Conservation (phyloP, 371 early-diverging fungal genomes). For the Rhizopus sp. region DNA sequence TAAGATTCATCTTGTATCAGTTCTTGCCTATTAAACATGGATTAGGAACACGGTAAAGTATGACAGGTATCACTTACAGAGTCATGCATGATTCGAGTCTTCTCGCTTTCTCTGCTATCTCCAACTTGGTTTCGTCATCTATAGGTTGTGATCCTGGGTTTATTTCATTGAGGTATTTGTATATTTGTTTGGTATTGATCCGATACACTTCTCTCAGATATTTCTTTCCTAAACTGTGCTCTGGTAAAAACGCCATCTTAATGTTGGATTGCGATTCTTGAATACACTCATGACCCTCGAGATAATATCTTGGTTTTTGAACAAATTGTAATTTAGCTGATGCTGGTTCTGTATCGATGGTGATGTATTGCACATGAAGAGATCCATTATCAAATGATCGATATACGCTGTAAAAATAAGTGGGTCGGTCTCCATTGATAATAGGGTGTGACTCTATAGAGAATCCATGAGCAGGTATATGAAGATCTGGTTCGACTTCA, state of each 20-base stretch:
- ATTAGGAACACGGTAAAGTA: too few relatives aligned
- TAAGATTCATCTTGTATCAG: too few relatives aligned
- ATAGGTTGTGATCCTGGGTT: neutral
- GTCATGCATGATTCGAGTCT: neutral
- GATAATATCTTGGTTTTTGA: neutral
- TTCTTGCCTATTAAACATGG: too few relatives aligned
- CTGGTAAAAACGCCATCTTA: too few relatives aligned
- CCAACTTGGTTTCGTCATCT: neutral
- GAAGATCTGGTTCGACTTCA: neutral
- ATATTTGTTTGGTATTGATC: too few relatives aligned
- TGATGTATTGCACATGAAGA: constrained; percentile 12
- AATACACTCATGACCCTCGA: neutral
- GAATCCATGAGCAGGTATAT: neutral
- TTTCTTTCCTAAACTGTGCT: too few relatives aligned
- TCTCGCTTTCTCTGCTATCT: constrained; percentile 1
- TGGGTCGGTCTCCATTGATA: neutral
- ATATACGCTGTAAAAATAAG: constrained; percentile 2
- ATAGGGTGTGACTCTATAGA: neutral
- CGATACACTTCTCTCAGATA: too few relatives aligned
- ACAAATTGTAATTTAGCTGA: neutral
- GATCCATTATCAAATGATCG: constrained; percentile 27
- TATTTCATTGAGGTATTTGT: neutral
- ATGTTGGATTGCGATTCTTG: neutral
- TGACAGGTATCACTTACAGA: constrained; percentile 4
- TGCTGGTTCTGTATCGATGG: neutral